Percentiles rank a stretch among this genome's conserved stretches.
Conservation (phyloP, 2,329 filamentous ascomycete species). For the Fusarium scirpi region DNA sequence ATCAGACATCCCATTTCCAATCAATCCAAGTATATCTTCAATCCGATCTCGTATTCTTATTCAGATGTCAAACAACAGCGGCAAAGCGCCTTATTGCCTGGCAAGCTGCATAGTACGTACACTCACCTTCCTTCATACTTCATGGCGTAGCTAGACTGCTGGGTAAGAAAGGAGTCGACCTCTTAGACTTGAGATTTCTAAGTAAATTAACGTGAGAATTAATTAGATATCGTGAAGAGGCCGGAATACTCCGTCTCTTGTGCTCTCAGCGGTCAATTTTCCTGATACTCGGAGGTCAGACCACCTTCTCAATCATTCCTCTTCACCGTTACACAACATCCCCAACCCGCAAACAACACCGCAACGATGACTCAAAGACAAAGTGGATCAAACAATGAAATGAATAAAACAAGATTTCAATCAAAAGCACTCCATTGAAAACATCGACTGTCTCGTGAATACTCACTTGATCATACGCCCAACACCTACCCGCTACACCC, state of each 20-base stretch:
- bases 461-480: neutral
- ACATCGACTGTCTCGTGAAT: neutral
- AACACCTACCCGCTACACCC: neutral
- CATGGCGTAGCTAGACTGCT: too few relatives aligned
- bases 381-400: neutral
- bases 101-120: neutral
- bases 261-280: too few relatives aligned
- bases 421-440: neutral
- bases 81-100: neutral
- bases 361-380: neutral
- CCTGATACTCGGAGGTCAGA: too few relatives aligned
- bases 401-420: too few relatives aligned
- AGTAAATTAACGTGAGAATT: too few relatives aligned
- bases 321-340: neutral
- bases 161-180: too few relatives aligned
- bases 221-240: too few relatives aligned
- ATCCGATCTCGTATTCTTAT: rapidly evolving
- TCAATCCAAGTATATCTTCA: too few relatives aligned
- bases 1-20: too few relatives aligned
- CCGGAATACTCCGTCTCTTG: too few relatives aligned
- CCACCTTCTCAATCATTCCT: too few relatives aligned
- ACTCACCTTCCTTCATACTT: neutral
- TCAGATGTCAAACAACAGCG: neutral
- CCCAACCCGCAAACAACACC: neutral
- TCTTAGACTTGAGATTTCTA: too few relatives aligned